Percentiles rank a stretch among this genome's conserved stretches.
These are phyloP conservation scores for Lentinus polychrous DNA, from an alignment of 1,284 basidiomycete genomes.

Conservation along the genomic window DNA sequence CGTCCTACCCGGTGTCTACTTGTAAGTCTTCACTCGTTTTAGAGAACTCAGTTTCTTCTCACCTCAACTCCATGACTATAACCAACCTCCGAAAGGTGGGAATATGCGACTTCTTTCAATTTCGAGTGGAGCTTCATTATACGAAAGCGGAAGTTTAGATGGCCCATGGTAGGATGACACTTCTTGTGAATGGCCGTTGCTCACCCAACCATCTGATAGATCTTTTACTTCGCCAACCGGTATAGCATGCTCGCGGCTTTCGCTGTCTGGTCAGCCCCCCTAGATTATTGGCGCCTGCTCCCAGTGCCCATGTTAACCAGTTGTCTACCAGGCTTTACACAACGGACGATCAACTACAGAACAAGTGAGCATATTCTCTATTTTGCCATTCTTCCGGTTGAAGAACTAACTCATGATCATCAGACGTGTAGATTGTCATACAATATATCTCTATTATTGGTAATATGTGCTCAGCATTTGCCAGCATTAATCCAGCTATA, in stretches of 20 bases:
- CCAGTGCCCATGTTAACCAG: no score
- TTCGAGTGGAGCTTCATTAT: constrained; percentile 65
- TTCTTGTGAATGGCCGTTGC: not conserved
- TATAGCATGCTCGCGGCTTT: constrained; percentile 60
- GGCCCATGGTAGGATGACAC: constrained; percentile 31
- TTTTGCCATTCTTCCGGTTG: not conserved
- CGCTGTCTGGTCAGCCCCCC: constrained; percentile 65
- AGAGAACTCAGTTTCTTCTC: not conserved
- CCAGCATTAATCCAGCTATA: constrained; percentile 69
- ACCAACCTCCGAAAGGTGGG: constrained; percentile 19
- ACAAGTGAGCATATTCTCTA: no score
- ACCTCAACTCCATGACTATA: not conserved
- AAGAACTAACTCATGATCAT: constrained; percentile 6
- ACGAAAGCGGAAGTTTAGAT: constrained; percentile 49
- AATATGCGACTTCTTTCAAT: constrained; percentile 48
- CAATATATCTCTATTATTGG: constrained; percentile 66
- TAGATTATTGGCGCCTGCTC: no score
- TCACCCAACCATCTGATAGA: constrained; percentile 36
- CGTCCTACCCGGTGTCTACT: constrained; percentile 57
- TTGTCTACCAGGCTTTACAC: no score
- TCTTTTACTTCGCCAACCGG: constrained; percentile 67
- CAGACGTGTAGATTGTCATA: constrained; percentile 59
- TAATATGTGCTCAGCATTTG: constrained; percentile 63
- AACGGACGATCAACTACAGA: no score
- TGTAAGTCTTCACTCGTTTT: no score